Percentiles rank a stretch among this genome's conserved stretches.
Conservation (phyloP, 2,329 filamentous ascomycete genomes). For the Diplodia intermedia region DNA sequence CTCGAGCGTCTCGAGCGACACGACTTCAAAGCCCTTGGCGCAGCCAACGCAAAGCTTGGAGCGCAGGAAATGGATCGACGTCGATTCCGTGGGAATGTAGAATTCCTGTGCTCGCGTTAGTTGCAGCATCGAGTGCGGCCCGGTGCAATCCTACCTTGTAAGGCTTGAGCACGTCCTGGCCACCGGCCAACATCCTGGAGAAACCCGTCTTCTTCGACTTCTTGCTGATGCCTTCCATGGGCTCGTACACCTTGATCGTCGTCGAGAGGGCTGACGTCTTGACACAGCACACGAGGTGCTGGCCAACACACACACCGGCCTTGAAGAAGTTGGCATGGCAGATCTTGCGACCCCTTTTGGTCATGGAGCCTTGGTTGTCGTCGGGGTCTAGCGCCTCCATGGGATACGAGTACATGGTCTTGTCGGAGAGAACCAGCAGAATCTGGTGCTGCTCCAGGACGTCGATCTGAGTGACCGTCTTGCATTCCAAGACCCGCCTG, state of each 20-base stretch:
- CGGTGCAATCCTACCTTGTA: slow-evolving; percentile 68
- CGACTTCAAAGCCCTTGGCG: slow-evolving; percentile 94
- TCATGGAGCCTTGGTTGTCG: slow-evolving; percentile 73
- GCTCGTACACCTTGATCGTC: slow-evolving; percentile 99
- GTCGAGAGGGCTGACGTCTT: slow-evolving; percentile 92
- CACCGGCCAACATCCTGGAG: slow-evolving; percentile 91
- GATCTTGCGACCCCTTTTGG: slow-evolving; percentile 92
- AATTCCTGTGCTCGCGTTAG: slow-evolving; percentile 70
- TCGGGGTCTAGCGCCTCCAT: slow-evolving; percentile 84
- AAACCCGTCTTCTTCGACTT: slow-evolving; percentile 96
- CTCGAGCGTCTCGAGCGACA: slow-evolving; percentile 95
- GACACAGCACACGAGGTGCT: slow-evolving; percentile 94
- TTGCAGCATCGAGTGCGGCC: not conserved
- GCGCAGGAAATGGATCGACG: slow-evolving; percentile 95
- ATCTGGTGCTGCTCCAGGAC: slow-evolving; percentile 95
- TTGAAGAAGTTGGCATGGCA: slow-evolving; percentile 99
- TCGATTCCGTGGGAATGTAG: slow-evolving; percentile 98
- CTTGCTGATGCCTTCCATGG: slow-evolving; percentile 91
- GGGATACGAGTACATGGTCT: slow-evolving; percentile 88
- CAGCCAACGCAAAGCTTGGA: slow-evolving; percentile 97
- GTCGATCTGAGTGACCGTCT: slow-evolving; percentile 91
- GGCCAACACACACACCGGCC: slow-evolving; percentile 89
- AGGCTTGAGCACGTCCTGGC: slow-evolving; percentile 92
- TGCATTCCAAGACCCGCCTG: slow-evolving; percentile 82
- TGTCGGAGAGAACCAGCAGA: slow-evolving; percentile 88